Evolutionary conservation across 495 filamentous ascomycete genomes (phyloP).

Genomic region (Trichoderma gamsii): DNA sequence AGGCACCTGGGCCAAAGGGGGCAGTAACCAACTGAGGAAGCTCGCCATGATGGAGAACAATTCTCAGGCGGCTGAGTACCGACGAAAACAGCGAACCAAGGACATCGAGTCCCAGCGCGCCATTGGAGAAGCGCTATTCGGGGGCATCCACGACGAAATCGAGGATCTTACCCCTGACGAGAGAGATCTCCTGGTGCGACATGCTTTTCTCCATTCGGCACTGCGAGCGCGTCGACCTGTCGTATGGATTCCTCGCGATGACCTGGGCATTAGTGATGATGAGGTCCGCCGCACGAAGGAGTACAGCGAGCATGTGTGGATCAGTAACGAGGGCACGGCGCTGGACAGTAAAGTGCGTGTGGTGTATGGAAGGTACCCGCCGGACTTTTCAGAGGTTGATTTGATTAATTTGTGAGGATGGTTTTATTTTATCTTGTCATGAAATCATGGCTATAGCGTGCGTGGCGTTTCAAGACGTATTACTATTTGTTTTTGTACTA

Average conservation of each 20-base stretch:
- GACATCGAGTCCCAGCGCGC: conserved; percentile 64
- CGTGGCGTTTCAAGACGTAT: background rate
- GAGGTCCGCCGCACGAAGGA: conserved; percentile 72
- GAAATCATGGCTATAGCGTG: background rate
- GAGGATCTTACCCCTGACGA: conserved; percentile 92
- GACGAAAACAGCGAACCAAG: conserved; percentile 33
- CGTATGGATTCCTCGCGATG: conserved; percentile 92
- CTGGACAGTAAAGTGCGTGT: conserved; percentile 78
- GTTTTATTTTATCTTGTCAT: background rate
- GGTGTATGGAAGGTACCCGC: conserved; percentile 82
- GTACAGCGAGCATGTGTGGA: conserved; percentile 81
- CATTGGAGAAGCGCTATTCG: conserved; percentile 75
- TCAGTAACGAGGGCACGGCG: conserved; percentile 85
- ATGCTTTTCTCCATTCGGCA: conserved; percentile 87
- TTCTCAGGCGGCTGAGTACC: conserved; percentile 34
- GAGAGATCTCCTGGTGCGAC: conserved; percentile 76
- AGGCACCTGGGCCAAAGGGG: conserved; percentile 42
- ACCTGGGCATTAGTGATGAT: conserved; percentile 85
- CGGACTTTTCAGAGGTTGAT: conserved; percentile 88
- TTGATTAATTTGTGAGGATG: conserved; percentile 65
- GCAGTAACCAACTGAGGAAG: conserved; percentile 35
- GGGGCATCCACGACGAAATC: conserved; percentile 81
- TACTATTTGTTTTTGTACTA: background rate
- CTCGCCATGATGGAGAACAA: conserved; percentile 38
- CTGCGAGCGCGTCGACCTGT: conserved; percentile 78